These are phyloP conservation scores for Paraleonurus japonicus DNA, from an alignment of 257 asterid genomes.

Conservation along the genomic window DNA sequence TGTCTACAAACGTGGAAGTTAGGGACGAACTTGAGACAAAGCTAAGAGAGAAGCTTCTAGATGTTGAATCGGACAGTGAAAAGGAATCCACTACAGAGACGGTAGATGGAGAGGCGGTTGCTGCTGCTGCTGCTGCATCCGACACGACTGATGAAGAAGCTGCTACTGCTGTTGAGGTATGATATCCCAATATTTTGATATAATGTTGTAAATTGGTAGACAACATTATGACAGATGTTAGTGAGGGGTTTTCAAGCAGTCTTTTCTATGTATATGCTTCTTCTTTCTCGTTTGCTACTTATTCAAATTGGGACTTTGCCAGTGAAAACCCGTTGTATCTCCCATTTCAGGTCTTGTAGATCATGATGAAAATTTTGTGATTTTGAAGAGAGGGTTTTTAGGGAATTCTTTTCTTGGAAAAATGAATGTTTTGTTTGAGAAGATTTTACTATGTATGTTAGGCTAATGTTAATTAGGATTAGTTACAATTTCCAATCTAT, in stretches of 20 bases:
- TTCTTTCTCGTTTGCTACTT: background rate
- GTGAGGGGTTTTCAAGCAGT: background rate
- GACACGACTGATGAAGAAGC: conserved; percentile 65
- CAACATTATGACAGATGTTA: background rate
- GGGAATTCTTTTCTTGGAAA: background rate
- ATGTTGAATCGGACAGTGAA: conserved; percentile 30
- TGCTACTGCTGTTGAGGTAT: conserved; percentile 62
- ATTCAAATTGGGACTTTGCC: conserved; percentile 8
- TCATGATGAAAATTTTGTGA: conserved; percentile 32
- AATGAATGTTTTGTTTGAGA: conserved; percentile 8
- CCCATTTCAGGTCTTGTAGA: conserved; percentile 28
- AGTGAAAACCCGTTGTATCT: conserved; percentile 6
- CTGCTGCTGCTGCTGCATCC: conserved; percentile 34
- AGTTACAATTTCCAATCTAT: no score
- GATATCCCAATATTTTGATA: conserved; percentile 3
- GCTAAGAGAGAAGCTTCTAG: conserved; percentile 65
- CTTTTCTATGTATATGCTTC: conserved; percentile 6
- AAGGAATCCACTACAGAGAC: conserved; percentile 32
- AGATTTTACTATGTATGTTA: background rate
- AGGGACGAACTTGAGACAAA: conserved; percentile 59
- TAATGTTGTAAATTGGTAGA: conserved; percentile 3
- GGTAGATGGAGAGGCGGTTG: conserved; percentile 37
- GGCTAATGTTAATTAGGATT: background rate
- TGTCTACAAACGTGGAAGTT: conserved; percentile 41
- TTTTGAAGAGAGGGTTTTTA: background rate